Conservation (phyloP, 129 eudicot species). For the Pulicaria dysenterica region DNA sequence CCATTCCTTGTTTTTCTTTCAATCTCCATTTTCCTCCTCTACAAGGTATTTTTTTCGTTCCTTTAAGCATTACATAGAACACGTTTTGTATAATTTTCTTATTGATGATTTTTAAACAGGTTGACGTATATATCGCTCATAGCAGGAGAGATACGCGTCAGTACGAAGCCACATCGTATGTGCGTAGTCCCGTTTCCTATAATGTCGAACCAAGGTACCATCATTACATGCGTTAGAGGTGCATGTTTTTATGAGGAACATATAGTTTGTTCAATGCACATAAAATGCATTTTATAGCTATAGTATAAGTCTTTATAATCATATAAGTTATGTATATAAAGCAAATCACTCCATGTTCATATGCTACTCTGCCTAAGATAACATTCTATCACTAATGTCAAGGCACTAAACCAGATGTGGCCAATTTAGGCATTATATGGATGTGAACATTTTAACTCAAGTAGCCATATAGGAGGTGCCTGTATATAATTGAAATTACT, state of each 20-base stretch:
- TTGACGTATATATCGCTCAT: conserved; percentile 33
- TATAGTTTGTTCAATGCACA: too few species aligned
- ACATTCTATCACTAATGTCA: not conserved
- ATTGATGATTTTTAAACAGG: conserved; percentile 17
- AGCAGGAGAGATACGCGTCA: conserved; percentile 23
- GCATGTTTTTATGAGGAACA: too few species aligned
- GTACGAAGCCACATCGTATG: conserved; percentile 20
- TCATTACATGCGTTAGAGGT: not conserved
- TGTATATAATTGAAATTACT: too few species aligned
- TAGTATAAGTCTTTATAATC: too few species aligned
- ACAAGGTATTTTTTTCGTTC: conserved; percentile 28
- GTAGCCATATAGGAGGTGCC: too few species aligned
- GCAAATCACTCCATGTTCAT: too few species aligned
- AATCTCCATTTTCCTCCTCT: conserved; percentile 36
- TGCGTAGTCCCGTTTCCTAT: conserved; percentile 9
- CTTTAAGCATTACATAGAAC: not conserved
- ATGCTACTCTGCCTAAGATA: not conserved
- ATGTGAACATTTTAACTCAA: too few species aligned
- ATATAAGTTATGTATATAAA: too few species aligned
- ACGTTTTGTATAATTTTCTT: not conserved
- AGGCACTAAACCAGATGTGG: not conserved
- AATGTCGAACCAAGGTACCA: conserved; percentile 23
- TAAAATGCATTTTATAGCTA: too few species aligned
- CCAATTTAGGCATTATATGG: too few species aligned
- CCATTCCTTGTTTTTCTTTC: conserved; percentile 42